Conservation (phyloP, 768 basidiomycete species). For the Mycena leptocephala region DNA sequence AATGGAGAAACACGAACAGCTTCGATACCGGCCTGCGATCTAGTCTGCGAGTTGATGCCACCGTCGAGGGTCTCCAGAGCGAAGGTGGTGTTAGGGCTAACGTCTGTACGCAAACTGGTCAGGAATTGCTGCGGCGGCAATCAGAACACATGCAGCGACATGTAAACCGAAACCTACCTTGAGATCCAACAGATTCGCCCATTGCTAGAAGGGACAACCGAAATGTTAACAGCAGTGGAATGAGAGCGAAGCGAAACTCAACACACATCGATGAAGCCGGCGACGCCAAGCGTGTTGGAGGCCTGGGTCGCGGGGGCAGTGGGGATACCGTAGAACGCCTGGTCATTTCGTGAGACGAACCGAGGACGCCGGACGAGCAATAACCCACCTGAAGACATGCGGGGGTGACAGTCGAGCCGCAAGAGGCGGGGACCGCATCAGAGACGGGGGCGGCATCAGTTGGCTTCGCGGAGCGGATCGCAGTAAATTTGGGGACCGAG, state of each 20-base stretch:
- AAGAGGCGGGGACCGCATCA: constrained; percentile 37
- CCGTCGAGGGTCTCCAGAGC: constrained; percentile 53
- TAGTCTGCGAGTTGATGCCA: constrained; percentile 48
- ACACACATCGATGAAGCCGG: constrained; percentile 33
- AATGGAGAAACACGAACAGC: constrained; percentile 29
- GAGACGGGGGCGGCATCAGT: not conserved
- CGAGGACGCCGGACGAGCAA: not conserved
- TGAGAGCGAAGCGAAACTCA: not conserved
- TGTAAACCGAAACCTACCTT: no score
- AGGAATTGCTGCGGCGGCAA: constrained; percentile 35
- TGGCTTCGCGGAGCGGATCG: not conserved
- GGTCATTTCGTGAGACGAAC: not conserved
- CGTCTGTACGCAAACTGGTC: constrained; percentile 44
- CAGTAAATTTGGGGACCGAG: not conserved
- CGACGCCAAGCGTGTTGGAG: constrained; percentile 35
- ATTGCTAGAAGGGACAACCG: not conserved
- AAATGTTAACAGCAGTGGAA: not conserved
- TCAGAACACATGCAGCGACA: no score
- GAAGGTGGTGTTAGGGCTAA: constrained; percentile 49
- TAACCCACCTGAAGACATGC: constrained; percentile 35
- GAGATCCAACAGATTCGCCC: not conserved
- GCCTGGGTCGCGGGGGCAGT: constrained; percentile 34
- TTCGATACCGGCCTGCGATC: constrained; percentile 49
- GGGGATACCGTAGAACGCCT: constrained; percentile 42
- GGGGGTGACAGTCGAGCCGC: constrained; percentile 34